Evolutionary conservation across 2,329 filamentous ascomycete genomes (phyloP).

Genomic region (Pseudogymnoascus verrucosus): DNA sequence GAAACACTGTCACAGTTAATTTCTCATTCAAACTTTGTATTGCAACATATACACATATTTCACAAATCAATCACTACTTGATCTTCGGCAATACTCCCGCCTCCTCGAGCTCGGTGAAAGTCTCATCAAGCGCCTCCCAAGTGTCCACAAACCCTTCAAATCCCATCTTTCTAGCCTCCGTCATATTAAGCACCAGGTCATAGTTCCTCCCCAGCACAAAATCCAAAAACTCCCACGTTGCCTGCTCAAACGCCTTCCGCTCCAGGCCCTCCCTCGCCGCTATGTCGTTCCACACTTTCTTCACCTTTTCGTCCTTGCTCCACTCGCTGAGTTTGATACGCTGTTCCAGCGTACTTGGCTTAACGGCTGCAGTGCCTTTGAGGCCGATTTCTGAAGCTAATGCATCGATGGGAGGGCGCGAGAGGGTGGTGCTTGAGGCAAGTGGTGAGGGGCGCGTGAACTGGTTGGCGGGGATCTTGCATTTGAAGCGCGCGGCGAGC

Average conservation of each 20-base stretch:
- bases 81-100: constrained; percentile 21
- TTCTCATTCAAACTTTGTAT: neutral
- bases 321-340: constrained; percentile 10
- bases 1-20: neutral
- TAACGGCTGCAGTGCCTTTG: constrained; percentile 14
- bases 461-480: neutral
- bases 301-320: constrained; percentile 10
- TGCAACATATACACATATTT: neutral
- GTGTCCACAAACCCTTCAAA: constrained; percentile 35
- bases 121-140: constrained; percentile 31
- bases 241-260: constrained; percentile 26
- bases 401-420: constrained; percentile 19
- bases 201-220: constrained; percentile 36
- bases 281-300: constrained; percentile 12
- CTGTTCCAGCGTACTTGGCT: constrained; percentile 26
- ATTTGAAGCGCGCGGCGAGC: constrained; percentile 30
- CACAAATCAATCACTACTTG: neutral
- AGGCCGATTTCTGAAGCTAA: constrained; percentile 23
- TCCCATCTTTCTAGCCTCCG: constrained; percentile 37
- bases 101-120: constrained; percentile 28
- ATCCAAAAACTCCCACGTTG: constrained; percentile 37
- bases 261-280: constrained; percentile 6
- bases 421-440: neutral
- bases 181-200: constrained; percentile 34
- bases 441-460: neutral